Evolutionary conservation across 2,329 filamentous ascomycete species (phyloP).

Genomic region (Metarhizium humberi): DNA sequence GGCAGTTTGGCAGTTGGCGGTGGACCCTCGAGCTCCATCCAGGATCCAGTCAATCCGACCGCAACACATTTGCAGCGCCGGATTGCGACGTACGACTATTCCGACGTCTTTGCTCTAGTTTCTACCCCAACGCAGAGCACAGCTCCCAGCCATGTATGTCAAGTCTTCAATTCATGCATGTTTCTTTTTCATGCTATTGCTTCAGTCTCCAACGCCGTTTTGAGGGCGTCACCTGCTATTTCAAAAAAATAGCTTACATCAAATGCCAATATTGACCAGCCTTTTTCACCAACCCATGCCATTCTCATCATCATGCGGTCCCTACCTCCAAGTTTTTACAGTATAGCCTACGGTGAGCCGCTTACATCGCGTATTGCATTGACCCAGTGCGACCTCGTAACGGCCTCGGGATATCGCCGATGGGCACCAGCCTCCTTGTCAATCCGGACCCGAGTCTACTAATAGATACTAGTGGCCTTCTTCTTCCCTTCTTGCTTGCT

Average conservation of each 20-base stretch:
- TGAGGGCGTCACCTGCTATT: conserved; percentile 3
- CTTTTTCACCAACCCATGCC: neutral
- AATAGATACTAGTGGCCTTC: neutral
- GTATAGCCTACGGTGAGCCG: neutral
- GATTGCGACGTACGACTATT: too few relatives aligned
- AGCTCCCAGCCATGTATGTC: neutral
- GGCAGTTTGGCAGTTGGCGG: too few relatives aligned
- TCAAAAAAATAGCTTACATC: conserved; percentile 1
- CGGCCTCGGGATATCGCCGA: neutral
- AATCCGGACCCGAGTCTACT: neutral
- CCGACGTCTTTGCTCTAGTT: neutral
- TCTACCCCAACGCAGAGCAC: neutral
- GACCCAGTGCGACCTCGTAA: neutral
- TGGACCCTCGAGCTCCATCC: too few relatives aligned
- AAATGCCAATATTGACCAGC: conserved; percentile 1
- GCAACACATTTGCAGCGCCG: too few relatives aligned
- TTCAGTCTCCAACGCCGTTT: conserved; percentile 3
- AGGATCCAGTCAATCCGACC: too few relatives aligned
- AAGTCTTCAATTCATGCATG: neutral
- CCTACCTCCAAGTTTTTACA: neutral
- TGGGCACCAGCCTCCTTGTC: neutral
- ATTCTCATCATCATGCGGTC: neutral
- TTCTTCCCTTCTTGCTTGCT: neutral
- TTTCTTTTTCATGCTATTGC: neutral
- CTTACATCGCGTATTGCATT: neutral